These are phyloP conservation scores for Drechslerella coelobrocha DNA, from an alignment of 2,329 filamentous ascomycete species.

Conservation along the genomic window DNA sequence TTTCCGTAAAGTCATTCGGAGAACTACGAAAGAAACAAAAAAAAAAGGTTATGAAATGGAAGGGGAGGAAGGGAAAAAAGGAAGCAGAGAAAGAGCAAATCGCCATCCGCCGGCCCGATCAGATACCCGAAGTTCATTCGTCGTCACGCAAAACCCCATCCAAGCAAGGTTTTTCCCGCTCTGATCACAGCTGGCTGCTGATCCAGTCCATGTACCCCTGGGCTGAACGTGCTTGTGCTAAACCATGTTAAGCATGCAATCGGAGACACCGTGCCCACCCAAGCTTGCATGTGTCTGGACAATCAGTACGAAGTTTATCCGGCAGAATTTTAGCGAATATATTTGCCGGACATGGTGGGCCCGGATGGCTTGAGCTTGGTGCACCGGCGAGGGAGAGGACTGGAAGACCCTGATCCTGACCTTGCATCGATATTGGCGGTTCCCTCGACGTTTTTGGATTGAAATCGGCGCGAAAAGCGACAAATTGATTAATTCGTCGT, in stretches of 20 bases:
- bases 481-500: not conserved
- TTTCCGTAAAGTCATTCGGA: not conserved
- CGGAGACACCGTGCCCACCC: conserved; percentile 5
- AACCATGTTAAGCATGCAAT: conserved; percentile 1
- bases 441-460: not conserved
- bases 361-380: not conserved
- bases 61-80: not conserved
- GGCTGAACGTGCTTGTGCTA: conserved; percentile 1
- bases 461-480: not conserved
- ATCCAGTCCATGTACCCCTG: conserved; percentile 1
- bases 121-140: conserved; percentile 10
- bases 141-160: conserved; percentile 4
- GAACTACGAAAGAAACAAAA: not conserved
- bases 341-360: conserved; percentile 5
- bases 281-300: not conserved
- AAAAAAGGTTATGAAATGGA: not conserved
- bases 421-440: not conserved
- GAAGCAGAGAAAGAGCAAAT: not conserved
- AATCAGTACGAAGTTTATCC: conserved; percentile 4
- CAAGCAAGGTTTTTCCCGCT: conserved; percentile 7
- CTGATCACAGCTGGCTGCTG: not conserved
- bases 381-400: not conserved
- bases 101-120: conserved; percentile 6
- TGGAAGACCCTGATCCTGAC: not conserved
- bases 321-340: conserved; percentile 5